Conservation (phyloP, 176 grass and related monocot genomes). For the Musa acuminata region DNA sequence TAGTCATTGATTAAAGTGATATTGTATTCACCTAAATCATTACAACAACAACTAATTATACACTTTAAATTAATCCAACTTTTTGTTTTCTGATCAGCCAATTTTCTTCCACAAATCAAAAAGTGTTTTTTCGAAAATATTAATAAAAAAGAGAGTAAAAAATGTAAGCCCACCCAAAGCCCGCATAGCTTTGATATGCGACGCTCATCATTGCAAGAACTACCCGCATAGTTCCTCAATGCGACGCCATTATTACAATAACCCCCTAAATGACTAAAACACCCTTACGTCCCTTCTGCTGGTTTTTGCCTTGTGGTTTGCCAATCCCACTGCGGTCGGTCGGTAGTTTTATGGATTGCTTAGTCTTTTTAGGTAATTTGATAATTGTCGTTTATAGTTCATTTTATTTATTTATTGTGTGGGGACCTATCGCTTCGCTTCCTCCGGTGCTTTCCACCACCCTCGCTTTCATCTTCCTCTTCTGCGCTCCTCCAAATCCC, state of each 20-base stretch:
- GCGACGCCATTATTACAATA: neutral
- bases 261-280: neutral
- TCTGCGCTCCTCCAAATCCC: neutral
- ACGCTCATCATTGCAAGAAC: neutral
- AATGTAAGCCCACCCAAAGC: neutral
- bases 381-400: too few species aligned
- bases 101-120: too few species aligned
- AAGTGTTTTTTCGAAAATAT: neutral
- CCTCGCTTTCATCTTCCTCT: neutral
- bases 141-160: neutral
- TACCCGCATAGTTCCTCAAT: neutral
- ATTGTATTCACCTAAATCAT: too few species aligned
- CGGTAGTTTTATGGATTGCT: neutral
- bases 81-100: too few species aligned
- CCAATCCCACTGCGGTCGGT: neutral
- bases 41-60: too few species aligned
- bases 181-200: neutral
- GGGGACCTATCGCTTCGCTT: neutral
- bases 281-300: neutral
- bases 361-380: neutral
- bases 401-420: slow-evolving; percentile 1
- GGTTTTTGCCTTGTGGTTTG: too few species aligned
- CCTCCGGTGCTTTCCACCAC: neutral
- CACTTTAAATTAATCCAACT: too few species aligned
- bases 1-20: too few species aligned